Base-by-base conservation (phyloP, 257 asterid species). In the Forsythia suspensa region DNA sequence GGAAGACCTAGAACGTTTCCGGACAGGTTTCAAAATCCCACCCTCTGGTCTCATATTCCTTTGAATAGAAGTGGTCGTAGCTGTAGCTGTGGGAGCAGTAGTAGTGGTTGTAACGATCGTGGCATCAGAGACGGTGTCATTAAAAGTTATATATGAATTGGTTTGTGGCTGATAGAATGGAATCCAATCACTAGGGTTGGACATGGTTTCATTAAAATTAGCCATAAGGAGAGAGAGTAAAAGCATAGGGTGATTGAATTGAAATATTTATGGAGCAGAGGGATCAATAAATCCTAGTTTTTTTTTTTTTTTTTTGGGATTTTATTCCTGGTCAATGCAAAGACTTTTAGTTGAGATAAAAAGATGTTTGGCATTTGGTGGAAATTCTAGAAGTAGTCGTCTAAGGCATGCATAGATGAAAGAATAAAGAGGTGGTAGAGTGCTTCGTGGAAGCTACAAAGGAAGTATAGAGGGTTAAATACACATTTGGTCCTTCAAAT, bases 1-100 rank as follows among this genome's bases (percentile, higher is more conserved):
- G 0, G 90, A 85, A 16, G 88, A 89, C 82, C 90, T 83, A 1
- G 91, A 71, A 42, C 92, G 87, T 10, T 88, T 76, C 48, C 91
- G 85, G 43, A 73, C 3, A 39, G 90, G 89, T 76, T 85, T 87
- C 1, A 89, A 73, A 39, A 76, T 75, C 6, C 91, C 88, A 77
- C 89, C 87, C 16, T 76, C 84, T 1, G 88, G 90, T 82, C 77
- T 42, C 42, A 83, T 20, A 82, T 73, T 80, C 5, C 2, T 21
- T 51, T 55, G 57, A 20, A 80, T 77, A 1, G 85, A 52, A 44
- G 78, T 46, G 80, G 78, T 11, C 39, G 75, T 3, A 46, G 85
- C 7, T 40, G 76, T n/a, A 57, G 88, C n/a, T 38, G 84, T 11
- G 71, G 77, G 34, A 61, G 21, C 16, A 29, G 77, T 40, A 8